These are phyloP conservation scores for Heterobasidion parviporum DNA, from an alignment of 1,284 basidiomycete genomes.

Conservation along the genomic window DNA sequence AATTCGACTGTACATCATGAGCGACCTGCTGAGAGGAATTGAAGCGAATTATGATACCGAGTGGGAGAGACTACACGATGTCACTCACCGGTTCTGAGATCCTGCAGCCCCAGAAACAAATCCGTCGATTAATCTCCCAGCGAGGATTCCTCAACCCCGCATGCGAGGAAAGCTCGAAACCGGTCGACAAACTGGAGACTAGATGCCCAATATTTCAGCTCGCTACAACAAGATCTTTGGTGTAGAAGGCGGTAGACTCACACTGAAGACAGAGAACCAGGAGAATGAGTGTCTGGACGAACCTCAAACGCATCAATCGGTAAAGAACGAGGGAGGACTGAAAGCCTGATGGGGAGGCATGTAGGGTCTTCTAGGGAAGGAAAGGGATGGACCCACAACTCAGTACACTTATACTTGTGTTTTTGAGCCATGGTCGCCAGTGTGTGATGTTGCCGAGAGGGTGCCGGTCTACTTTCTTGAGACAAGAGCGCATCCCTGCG, in stretches of 20 bases:
- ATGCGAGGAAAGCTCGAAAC: not conserved
- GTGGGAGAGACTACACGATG: not conserved
- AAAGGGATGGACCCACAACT: not conserved
- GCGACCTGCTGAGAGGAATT: not conserved
- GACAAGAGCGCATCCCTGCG: not conserved
- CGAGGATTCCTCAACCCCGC: not conserved
- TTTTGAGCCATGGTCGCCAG: not conserved
- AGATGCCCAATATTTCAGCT: not conserved
- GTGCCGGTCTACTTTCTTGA: not conserved
- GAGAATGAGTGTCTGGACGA: not conserved
- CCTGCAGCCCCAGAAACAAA: not conserved
- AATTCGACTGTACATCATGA: not conserved
- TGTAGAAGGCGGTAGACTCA: not conserved
- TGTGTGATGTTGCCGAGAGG: not conserved
- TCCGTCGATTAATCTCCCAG: not conserved
- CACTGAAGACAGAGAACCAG: not conserved
- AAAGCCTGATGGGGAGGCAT: not conserved
- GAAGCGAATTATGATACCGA: not conserved
- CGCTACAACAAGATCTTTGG: not conserved
- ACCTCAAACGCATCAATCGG: not conserved
- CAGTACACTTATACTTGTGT: not conserved
- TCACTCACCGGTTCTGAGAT: not conserved
- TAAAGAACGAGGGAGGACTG: not conserved
- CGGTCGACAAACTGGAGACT: not conserved
- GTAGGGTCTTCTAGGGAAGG: not conserved